These are phyloP conservation scores for Phialemonium atrogriseum DNA, from an alignment of 2,329 filamentous ascomycete species.

Conservation along the genomic window DNA sequence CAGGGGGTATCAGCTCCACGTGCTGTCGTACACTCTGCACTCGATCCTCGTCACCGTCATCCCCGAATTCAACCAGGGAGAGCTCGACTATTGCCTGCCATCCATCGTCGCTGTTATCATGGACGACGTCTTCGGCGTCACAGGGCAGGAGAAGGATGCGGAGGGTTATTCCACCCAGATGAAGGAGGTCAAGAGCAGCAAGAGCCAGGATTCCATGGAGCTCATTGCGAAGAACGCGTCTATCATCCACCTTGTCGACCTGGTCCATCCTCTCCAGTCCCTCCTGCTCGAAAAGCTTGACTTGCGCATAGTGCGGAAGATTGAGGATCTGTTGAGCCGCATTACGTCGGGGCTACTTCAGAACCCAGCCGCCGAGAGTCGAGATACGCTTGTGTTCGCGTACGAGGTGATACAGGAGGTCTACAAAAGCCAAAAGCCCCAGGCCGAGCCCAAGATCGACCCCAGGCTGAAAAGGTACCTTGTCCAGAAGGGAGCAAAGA, in stretches of 20 bases:
- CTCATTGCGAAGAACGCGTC: constrained; percentile 78
- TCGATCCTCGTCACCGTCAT: constrained; percentile 73
- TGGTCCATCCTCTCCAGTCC: constrained; percentile 70
- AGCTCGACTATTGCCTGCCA: constrained; percentile 78
- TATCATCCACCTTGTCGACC: constrained; percentile 60
- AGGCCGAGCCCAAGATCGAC: constrained; percentile 47
- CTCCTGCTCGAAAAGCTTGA: constrained; percentile 80
- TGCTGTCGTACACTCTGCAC: constrained; percentile 91
- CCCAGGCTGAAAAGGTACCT: constrained; percentile 65
- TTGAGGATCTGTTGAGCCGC: constrained; percentile 78
- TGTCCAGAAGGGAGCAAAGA: constrained; percentile 70
- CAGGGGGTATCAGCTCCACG: constrained; percentile 86
- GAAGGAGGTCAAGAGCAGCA: constrained; percentile 97
- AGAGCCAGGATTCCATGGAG: constrained; percentile 97
- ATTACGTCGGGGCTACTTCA: constrained; percentile 76
- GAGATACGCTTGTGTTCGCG: constrained; percentile 85
- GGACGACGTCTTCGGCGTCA: constrained; percentile 93
- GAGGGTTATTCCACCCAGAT: constrained; percentile 92
- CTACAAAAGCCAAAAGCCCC: constrained; percentile 55
- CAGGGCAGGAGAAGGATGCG: constrained; percentile 93
- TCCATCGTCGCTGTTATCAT: constrained; percentile 79
- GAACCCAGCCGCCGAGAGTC: constrained; percentile 69
- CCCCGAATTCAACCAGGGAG: constrained; percentile 67
- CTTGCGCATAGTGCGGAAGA: constrained; percentile 74
- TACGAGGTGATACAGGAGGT: constrained; percentile 89